Conservation (phyloP, 257 asterid genomes). For the Fraxinus americana region DNA sequence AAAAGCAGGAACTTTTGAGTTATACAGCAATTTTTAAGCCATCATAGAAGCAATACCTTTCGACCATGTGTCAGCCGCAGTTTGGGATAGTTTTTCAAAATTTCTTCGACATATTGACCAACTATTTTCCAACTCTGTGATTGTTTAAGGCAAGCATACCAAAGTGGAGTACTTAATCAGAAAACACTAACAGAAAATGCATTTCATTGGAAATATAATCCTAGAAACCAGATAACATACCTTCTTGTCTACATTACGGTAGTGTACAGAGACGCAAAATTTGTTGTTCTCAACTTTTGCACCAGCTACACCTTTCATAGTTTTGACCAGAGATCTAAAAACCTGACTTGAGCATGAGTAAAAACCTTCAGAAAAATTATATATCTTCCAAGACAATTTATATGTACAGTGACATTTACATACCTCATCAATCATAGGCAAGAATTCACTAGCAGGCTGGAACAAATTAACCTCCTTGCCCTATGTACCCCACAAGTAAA, state of each 20-base stretch:
- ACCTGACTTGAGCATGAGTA: constrained; percentile 46
- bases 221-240: constrained; percentile 32
- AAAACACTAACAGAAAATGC: not conserved
- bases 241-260: constrained; percentile 92
- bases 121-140: constrained; percentile 73
- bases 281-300: constrained; percentile 88
- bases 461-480: constrained; percentile 86
- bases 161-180: constrained; percentile 2
- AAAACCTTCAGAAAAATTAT: no score
- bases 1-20: not conserved
- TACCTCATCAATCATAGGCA: constrained; percentile 93
- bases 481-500: constrained; percentile 35
- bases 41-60: constrained; percentile 55
- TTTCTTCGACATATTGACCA: constrained; percentile 58
- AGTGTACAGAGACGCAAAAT: constrained; percentile 94
- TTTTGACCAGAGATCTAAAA: constrained; percentile 62
- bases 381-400: no score
- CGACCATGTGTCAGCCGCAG: constrained; percentile 94
- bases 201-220: not conserved
- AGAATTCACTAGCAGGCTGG: constrained; percentile 96
- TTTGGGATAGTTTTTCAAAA: constrained; percentile 72
- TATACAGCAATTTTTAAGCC: not conserved
- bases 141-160: constrained; percentile 15
- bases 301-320: constrained; percentile 68
- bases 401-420: constrained; percentile 20